Evolutionary conservation across 352 stramenopile species (phyloP).

Genomic region (Globisporangium cederbergense): DNA sequence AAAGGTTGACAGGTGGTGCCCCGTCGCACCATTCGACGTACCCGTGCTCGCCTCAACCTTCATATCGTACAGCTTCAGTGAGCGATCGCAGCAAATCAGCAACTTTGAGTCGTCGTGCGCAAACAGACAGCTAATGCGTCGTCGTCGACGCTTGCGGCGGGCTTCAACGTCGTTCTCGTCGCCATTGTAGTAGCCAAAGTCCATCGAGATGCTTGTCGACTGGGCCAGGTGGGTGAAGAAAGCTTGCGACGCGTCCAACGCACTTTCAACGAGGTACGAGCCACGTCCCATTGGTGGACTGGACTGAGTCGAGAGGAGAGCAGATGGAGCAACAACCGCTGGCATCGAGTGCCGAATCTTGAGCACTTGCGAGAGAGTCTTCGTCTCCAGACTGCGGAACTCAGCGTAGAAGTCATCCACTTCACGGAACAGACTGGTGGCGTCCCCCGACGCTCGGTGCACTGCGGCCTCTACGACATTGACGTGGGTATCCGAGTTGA

Average conservation of each 20-base stretch:
- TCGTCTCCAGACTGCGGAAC: constrained; percentile 58
- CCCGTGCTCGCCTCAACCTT: constrained; percentile 13
- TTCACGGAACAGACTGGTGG: constrained; percentile 28
- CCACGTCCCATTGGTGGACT: constrained; percentile 24
- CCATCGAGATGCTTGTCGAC: constrained; percentile 47
- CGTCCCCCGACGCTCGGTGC: constrained; percentile 16
- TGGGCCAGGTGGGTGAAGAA: constrained; percentile 64
- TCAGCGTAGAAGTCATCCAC: constrained; percentile 74
- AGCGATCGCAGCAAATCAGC: constrained; percentile 54
- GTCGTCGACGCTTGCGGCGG: constrained; percentile 45
- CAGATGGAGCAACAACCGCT: constrained; percentile 18
- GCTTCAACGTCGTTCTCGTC: constrained; percentile 49
- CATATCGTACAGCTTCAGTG: constrained; percentile 70
- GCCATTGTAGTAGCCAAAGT: constrained; percentile 54
- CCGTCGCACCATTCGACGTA: background rate
- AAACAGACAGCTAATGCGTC: constrained; percentile 65
- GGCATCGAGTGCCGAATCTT: constrained; percentile 71
- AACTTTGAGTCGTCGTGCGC: constrained; percentile 61
- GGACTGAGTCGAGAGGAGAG: constrained; percentile 19
- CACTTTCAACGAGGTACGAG: constrained; percentile 43
- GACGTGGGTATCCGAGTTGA: constrained; percentile 70
- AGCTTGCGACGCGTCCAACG: constrained; percentile 65
- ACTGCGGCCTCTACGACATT: constrained; percentile 27
- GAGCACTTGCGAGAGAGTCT: constrained; percentile 62
- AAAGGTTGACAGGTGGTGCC: background rate